Conservation (phyloP, 352 stramenopile species). For the Salisapilia sapeloensis region DNA sequence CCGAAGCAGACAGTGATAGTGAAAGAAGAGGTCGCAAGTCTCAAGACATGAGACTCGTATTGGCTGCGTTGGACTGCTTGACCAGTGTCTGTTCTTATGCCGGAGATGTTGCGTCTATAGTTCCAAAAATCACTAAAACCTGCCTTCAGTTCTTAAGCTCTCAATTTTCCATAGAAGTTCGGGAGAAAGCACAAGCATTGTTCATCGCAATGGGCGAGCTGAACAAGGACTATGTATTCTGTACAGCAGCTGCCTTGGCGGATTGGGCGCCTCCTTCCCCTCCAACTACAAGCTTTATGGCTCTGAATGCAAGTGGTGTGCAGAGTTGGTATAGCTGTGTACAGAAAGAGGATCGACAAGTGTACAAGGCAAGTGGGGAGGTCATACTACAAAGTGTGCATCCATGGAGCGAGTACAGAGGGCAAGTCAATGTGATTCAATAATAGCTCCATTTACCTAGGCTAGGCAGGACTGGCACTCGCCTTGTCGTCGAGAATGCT, state of each 20-base stretch:
- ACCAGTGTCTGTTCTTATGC: constrained; percentile 21
- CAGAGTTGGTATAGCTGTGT: too few species aligned
- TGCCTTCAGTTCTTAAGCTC: constrained; percentile 28
- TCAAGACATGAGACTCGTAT: constrained; percentile 31
- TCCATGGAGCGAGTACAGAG: too few species aligned
- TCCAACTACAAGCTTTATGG: constrained; percentile 24
- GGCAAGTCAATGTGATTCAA: too few species aligned
- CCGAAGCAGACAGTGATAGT: constrained; percentile 2
- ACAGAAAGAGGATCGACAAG: too few species aligned
- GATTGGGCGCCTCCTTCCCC: constrained; percentile 31
- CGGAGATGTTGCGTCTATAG: constrained; percentile 24
- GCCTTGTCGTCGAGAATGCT: too few species aligned
- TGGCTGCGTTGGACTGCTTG: constrained; percentile 43
- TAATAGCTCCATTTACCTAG: too few species aligned
- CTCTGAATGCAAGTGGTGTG: too few species aligned
- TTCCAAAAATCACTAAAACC: constrained; percentile 25
- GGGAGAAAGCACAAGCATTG: constrained; percentile 16
- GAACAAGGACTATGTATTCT: constrained; percentile 67
- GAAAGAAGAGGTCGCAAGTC: constrained; percentile 12
- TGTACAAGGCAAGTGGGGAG: too few species aligned
- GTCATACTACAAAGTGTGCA: too few species aligned
- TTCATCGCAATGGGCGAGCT: constrained; percentile 23
- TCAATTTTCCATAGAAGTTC: constrained; percentile 13
- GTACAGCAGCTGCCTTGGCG: constrained; percentile 19
- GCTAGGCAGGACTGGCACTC: too few species aligned